A percentile compares a stretch with the other conserved stretches of the same genome.
These are phyloP conservation scores for Brassica juncea DNA, from an alignment of 345 rosid genomes.

Conservation along the genomic window DNA sequence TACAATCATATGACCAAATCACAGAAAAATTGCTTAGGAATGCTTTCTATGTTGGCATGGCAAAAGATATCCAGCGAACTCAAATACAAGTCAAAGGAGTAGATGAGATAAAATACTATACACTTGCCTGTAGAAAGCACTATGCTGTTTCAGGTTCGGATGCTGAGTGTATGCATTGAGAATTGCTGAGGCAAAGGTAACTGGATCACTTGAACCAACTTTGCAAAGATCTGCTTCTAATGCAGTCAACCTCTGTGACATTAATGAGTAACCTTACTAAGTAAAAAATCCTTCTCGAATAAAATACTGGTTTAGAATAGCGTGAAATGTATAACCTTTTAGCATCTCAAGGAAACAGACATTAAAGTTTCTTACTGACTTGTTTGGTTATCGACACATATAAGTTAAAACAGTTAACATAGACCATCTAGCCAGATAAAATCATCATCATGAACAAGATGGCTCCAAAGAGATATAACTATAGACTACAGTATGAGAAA, in stretches of 20 bases:
- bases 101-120: not conserved
- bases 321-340: not conserved
- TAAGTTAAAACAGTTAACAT: not conserved
- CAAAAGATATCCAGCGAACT: not conserved
- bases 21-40: not conserved
- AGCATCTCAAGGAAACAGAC: not conserved
- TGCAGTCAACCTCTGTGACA: conserved; percentile 52
- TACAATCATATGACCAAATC: not conserved
- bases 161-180: conserved; percentile 53
- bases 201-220: conserved; percentile 23
- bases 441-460: not conserved
- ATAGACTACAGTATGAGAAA: not conserved
- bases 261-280: not conserved
- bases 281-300: not conserved
- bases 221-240: conserved; percentile 57
- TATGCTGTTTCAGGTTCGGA: conserved; percentile 57
- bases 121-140: conserved; percentile 61
- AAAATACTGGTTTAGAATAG: not conserved
- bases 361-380: not conserved
- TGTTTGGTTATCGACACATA: not conserved
- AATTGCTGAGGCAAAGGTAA: conserved; percentile 45
- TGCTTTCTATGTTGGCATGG: not conserved
- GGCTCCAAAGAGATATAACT: not conserved
- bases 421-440: not conserved
- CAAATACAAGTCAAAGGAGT: not conserved